phyloP scores from a whole-genome alignment of 2,329 filamentous ascomycete species.

The Cytospora schulzeri region DNA sequence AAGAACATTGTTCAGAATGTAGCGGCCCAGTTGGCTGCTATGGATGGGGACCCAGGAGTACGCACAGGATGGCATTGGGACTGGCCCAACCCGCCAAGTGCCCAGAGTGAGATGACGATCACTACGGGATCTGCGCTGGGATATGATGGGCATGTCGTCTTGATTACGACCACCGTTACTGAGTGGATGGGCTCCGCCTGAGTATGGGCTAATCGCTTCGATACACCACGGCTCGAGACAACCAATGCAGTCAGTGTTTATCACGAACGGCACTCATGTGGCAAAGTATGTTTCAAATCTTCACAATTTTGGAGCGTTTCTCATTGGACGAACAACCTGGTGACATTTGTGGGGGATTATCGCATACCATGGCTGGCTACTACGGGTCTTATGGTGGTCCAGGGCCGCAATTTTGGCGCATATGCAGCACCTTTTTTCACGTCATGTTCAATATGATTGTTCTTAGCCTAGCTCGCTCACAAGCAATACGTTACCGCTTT shows the following conservation, averaged over 20 bases:
- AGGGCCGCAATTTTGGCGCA: not conserved
- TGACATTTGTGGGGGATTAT: not conserved
- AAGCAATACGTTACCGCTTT: not conserved
- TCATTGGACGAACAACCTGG: not conserved
- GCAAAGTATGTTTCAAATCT: not conserved
- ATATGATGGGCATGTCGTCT: constrained; percentile 18
- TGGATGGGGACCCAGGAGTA: constrained; percentile 13
- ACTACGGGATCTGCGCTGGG: constrained; percentile 5
- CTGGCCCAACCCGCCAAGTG: not conserved
- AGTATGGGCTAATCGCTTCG: not conserved
- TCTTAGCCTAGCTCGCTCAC: not conserved
- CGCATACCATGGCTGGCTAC: not conserved
- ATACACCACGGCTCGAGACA: not conserved
- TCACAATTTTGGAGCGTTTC: constrained; percentile 2
- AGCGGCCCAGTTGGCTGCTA: constrained; percentile 6
- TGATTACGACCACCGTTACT: constrained; percentile 26
- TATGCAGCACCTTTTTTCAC: not conserved
- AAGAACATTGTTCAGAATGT: constrained; percentile 20
- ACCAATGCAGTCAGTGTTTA: not conserved
- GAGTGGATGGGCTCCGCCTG: constrained; percentile 2
- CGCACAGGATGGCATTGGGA: constrained; percentile 1
- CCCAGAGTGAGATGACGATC: not conserved
- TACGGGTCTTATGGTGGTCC: not conserved
- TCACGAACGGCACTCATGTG: not conserved
- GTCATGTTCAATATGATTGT: not conserved